Percentiles rank a stretch among this genome's conserved stretches.
These are phyloP conservation scores for Cercospora berteroae DNA, from an alignment of 2,329 filamentous ascomycete genomes.

Conservation along the genomic window DNA sequence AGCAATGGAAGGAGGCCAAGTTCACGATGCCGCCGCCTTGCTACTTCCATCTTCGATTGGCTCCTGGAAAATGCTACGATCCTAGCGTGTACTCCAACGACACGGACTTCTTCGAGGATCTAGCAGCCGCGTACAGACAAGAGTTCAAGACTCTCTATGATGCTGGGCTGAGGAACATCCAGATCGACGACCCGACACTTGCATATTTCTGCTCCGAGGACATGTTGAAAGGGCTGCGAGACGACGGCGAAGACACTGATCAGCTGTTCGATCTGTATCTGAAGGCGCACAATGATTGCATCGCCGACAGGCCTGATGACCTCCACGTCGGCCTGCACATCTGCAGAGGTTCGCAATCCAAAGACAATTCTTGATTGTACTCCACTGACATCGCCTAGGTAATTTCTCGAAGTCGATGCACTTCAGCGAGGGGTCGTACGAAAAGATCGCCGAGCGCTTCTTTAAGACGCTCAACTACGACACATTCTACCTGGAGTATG, in stretches of 20 bases:
- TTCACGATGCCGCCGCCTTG: constrained; percentile 42
- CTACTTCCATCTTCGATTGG: constrained; percentile 41
- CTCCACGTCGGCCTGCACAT: constrained; percentile 42
- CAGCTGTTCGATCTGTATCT: constrained; percentile 40
- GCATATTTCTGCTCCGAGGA: constrained; percentile 42
- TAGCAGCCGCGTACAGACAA: constrained; percentile 38
- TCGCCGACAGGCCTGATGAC: constrained; percentile 36
- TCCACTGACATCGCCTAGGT: constrained; percentile 24
- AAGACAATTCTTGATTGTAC: not conserved
- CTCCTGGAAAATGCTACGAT: constrained; percentile 39
- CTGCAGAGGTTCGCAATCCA: constrained; percentile 35
- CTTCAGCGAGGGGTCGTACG: constrained; percentile 41
- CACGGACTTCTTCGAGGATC: constrained; percentile 39
- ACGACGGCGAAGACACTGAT: constrained; percentile 40
- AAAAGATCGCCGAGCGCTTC: constrained; percentile 40
- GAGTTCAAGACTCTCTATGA: constrained; percentile 40
- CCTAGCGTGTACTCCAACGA: constrained; percentile 37
- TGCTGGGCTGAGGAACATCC: constrained; percentile 38
- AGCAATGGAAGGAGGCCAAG: constrained; percentile 39
- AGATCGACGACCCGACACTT: constrained; percentile 42
- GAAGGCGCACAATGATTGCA: constrained; percentile 41
- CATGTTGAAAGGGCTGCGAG: constrained; percentile 37
- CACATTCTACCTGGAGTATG: constrained; percentile 44
- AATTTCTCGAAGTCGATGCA: constrained; percentile 43
- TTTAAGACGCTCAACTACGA: constrained; percentile 42